phyloP scores from a whole-genome alignment of 1,284 basidiomycete species.

The Heterobasidion occidentale region DNA sequence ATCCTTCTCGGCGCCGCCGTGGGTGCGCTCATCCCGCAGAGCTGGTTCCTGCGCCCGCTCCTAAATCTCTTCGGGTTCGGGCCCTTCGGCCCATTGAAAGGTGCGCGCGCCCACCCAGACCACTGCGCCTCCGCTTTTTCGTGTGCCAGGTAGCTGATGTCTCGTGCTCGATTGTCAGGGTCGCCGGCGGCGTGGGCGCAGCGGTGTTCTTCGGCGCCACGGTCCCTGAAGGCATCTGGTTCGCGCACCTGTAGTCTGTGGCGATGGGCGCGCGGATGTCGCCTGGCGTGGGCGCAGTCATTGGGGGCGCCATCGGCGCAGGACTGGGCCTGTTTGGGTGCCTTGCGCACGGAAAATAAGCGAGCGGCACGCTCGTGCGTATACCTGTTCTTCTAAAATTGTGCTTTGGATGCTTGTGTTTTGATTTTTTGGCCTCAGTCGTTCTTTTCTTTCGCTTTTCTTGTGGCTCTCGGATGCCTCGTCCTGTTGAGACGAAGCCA shows the following conservation, averaged over 20 bases:
- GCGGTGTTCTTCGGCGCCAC: not conserved
- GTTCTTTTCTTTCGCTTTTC: too few species aligned
- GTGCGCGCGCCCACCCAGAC: not conserved
- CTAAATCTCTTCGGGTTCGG: not conserved
- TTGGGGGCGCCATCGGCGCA: not conserved
- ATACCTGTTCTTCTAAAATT: too few species aligned
- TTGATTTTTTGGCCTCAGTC: too few species aligned
- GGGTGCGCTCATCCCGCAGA: not conserved
- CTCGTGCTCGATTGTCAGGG: not conserved
- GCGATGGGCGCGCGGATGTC: not conserved
- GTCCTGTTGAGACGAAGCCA: too few species aligned
- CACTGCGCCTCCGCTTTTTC: not conserved
- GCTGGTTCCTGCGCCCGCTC: not conserved
- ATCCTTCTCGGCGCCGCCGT: not conserved
- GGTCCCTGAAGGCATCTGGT: not conserved
- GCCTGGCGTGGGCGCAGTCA: not conserved
- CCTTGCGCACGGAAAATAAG: too few species aligned
- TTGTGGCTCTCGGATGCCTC: too few species aligned
- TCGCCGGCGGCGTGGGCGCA: not conserved
- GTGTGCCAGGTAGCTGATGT: not conserved
- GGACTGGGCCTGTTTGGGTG: too few species aligned
- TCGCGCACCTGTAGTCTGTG: not conserved
- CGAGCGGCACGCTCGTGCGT: too few species aligned
- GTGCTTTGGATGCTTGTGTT: too few species aligned
- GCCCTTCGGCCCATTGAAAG: not conserved